Conservation (phyloP, 352 stramenopile species). For the Phytophthora fragariaefolia region DNA sequence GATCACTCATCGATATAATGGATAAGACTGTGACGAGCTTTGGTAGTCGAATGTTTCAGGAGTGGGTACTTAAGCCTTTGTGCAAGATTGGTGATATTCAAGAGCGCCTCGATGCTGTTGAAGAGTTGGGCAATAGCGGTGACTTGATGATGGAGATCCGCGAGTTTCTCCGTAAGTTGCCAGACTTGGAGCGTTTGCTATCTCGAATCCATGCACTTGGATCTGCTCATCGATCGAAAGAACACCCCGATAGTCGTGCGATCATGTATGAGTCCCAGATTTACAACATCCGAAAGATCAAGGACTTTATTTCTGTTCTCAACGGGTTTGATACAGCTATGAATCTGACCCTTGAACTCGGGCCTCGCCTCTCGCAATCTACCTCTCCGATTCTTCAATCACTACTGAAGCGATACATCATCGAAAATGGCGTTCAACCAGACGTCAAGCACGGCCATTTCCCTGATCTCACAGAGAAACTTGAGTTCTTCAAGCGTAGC, state of each 20-base stretch:
- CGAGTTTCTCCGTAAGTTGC: constrained; percentile 88
- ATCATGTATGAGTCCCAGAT: constrained; percentile 98
- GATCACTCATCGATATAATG: constrained; percentile 93
- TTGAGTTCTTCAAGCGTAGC: constrained; percentile 96
- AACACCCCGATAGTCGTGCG: constrained; percentile 96
- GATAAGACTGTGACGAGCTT: constrained; percentile 94
- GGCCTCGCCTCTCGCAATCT: constrained; percentile 66
- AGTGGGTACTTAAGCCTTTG: constrained; percentile 97
- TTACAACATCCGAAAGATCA: constrained; percentile 98
- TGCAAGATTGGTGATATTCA: constrained; percentile 96
- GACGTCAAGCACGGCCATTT: constrained; percentile 71
- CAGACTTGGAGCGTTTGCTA: constrained; percentile 97
- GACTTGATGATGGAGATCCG: constrained; percentile 86
- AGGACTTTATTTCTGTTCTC: constrained; percentile 91
- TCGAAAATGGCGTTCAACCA: constrained; percentile 26
- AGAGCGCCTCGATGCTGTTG: constrained; percentile 95
- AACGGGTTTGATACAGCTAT: constrained; percentile 89
- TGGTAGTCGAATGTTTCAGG: constrained; percentile 94
- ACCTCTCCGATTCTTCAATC: constrained; percentile 60
- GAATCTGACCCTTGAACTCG: constrained; percentile 86
- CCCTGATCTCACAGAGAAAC: constrained; percentile 89
- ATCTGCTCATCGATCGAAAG: constrained; percentile 73
- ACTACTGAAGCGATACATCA: constrained; percentile 52
- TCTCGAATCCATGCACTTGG: constrained; percentile 97
- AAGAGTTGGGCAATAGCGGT: constrained; percentile 89